A percentile compares a stretch with the other conserved stretches of the same genome.
These are phyloP conservation scores for Starmerella roubikii DNA, from an alignment of 805 yeast species.

Conservation along the genomic window DNA sequence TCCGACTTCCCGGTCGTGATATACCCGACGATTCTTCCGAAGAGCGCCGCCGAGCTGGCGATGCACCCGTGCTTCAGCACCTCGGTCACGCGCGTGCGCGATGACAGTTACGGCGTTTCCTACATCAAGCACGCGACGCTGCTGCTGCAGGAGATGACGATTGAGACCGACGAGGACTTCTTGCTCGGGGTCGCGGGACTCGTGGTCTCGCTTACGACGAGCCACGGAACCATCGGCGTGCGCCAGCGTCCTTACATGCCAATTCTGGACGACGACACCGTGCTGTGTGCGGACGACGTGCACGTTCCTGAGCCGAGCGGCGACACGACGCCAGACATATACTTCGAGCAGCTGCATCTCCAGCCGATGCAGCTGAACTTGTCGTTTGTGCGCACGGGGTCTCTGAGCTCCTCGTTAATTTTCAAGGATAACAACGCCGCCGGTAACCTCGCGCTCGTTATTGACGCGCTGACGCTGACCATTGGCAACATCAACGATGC, in stretches of 20 bases:
- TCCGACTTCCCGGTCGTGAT: slow-evolving; percentile 65
- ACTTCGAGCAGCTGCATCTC: slow-evolving; percentile 81
- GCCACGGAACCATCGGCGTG: slow-evolving; percentile 3
- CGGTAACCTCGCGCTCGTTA: slow-evolving; percentile 34
- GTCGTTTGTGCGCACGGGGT: slow-evolving; percentile 67
- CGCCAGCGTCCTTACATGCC: slow-evolving; percentile 3
- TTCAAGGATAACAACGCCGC: slow-evolving; percentile 28
- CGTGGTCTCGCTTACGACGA: slow-evolving; percentile 27
- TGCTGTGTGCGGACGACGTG: slow-evolving; percentile 38
- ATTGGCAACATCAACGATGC: slow-evolving; percentile 96
- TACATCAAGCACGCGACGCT: slow-evolving; percentile 86
- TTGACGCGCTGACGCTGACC: slow-evolving; percentile 88
- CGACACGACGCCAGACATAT: slow-evolving; percentile 39
- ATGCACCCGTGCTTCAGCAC: slow-evolving; percentile 86
- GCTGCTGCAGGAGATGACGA: slow-evolving; percentile 75
- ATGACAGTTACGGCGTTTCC: slow-evolving; percentile 77
- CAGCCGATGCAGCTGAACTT: slow-evolving; percentile 84
- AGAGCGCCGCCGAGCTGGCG: slow-evolving; percentile 67
- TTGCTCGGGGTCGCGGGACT: slow-evolving; percentile 70
- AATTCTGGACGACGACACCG: slow-evolving; percentile 27
- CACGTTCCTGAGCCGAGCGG: slow-evolving; percentile 54
- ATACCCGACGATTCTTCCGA: slow-evolving; percentile 83
- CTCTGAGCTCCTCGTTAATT: slow-evolving; percentile 47
- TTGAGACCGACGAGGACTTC: slow-evolving; percentile 91
- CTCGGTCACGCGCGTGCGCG: slow-evolving; percentile 70